These are phyloP conservation scores for Pinus tabuliformis DNA, from an alignment of 75 land plant genomes.

Conservation along the genomic window DNA sequence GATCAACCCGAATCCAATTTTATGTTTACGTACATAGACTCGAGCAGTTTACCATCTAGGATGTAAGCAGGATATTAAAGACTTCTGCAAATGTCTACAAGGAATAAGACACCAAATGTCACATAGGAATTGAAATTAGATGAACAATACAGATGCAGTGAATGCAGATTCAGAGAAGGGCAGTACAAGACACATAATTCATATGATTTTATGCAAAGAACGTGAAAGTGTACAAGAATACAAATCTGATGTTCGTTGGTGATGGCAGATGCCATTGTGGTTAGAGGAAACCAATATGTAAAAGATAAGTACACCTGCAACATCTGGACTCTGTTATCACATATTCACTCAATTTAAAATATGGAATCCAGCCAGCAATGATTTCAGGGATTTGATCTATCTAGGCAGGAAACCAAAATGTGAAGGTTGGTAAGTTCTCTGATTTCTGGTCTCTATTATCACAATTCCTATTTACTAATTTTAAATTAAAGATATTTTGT, in stretches of 20 bases:
- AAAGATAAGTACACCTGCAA: constrained; percentile 13
- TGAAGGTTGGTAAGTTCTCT: too few species aligned
- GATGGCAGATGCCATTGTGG: constrained; percentile 7
- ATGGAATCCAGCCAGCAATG: too few species aligned
- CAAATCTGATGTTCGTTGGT: constrained; percentile 12
- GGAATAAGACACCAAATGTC: background rate
- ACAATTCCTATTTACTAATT: too few species aligned
- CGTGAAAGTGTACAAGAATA: constrained; percentile 1
- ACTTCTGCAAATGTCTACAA: too few species aligned
- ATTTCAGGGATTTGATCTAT: too few species aligned
- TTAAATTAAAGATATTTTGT: too few species aligned
- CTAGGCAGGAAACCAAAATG: too few species aligned
- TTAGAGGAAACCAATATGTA: constrained; percentile 11
- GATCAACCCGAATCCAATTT: background rate
- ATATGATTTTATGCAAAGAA: constrained; percentile 12
- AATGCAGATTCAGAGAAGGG: constrained; percentile 6
- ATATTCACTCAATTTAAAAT: too few species aligned
- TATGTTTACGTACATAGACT: background rate
- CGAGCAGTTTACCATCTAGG: too few species aligned
- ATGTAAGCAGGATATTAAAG: too few species aligned
- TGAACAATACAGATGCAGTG: constrained; percentile 8
- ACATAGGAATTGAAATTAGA: constrained; percentile 19
- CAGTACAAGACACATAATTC: constrained; percentile 6
- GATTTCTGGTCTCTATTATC: too few species aligned
- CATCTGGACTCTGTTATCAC: background rate